Percentiles rank a stretch among this genome's conserved stretches.
Evolutionary conservation across 768 basidiomycete species (phyloP).

Genomic region (Tricholoma flavovirens): DNA sequence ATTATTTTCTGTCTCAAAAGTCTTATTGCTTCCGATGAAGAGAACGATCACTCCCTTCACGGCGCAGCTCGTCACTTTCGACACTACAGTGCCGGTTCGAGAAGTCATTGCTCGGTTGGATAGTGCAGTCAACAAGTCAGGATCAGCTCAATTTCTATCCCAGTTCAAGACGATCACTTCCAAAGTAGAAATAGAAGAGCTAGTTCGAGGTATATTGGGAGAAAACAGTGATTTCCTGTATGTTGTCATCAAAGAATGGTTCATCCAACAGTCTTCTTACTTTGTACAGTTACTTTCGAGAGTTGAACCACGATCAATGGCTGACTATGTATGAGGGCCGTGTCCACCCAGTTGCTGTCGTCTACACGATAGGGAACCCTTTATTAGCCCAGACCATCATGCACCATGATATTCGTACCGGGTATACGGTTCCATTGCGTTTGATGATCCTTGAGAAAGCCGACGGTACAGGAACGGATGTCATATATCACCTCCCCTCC

Average conservation of each 20-base stretch:
- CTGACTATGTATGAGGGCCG: slow-evolving; percentile 25
- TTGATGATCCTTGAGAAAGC: slow-evolving; percentile 28
- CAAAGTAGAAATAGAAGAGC: slow-evolving; percentile 32
- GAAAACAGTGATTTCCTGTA: slow-evolving; percentile 43
- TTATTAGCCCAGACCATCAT: slow-evolving; percentile 31
- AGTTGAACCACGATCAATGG: slow-evolving; percentile 32
- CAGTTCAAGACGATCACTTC: slow-evolving; percentile 20
- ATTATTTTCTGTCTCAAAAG: not conserved
- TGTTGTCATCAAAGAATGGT: slow-evolving; percentile 13
- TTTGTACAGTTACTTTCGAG: slow-evolving; percentile 34
- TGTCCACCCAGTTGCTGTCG: slow-evolving; percentile 24
- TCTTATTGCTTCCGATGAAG: slow-evolving; percentile 7
- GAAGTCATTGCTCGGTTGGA: slow-evolving; percentile 43
- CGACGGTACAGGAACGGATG: slow-evolving; percentile 19
- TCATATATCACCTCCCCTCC: slow-evolving; percentile 32
- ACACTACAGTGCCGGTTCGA: slow-evolving; percentile 32
- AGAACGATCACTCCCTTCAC: slow-evolving; percentile 30
- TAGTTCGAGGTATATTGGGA: slow-evolving; percentile 25
- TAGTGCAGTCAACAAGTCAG: slow-evolving; percentile 33
- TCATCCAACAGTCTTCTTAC: not conserved
- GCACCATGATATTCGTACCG: slow-evolving; percentile 22
- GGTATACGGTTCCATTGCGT: slow-evolving; percentile 28
- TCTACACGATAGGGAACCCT: slow-evolving; percentile 38
- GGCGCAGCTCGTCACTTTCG: slow-evolving; percentile 37
- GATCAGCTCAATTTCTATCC: slow-evolving; percentile 21